Percentiles rank a stretch among this genome's conserved stretches.
These are phyloP conservation scores for Cyathus striatus DNA, from an alignment of 768 basidiomycete species.

Conservation along the genomic window DNA sequence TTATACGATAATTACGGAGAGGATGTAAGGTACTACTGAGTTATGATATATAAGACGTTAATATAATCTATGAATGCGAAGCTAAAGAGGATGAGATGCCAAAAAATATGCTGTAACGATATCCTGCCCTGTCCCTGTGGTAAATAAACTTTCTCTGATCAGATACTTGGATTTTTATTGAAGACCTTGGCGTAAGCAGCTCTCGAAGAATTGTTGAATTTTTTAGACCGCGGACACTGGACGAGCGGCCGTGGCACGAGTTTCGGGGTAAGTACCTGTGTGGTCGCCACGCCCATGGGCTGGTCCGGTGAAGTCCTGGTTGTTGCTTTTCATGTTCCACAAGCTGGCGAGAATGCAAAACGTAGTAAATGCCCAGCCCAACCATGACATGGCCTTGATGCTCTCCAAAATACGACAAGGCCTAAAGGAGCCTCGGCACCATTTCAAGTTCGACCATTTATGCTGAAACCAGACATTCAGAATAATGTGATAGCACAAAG, in stretches of 20 bases:
- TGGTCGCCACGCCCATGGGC: slow-evolving; percentile 11
- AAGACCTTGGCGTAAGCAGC: too few species aligned
- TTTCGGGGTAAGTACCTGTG: slow-evolving; percentile 12
- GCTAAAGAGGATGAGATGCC: too few species aligned
- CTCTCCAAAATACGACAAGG: slow-evolving; percentile 58
- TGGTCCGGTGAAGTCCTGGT: slow-evolving; percentile 8
- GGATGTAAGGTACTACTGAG: too few species aligned
- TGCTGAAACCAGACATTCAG: slow-evolving; percentile 32
- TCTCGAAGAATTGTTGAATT: too few species aligned
- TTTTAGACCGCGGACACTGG: not conserved
- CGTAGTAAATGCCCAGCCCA: slow-evolving; percentile 49
- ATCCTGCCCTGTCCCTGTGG: too few species aligned
- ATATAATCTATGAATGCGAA: too few species aligned
- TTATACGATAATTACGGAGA: too few species aligned
- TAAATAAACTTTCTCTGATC: too few species aligned
- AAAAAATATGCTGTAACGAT: too few species aligned
- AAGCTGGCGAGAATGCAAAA: slow-evolving; percentile 42
- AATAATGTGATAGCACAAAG: not conserved
- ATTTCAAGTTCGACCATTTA: slow-evolving; percentile 50
- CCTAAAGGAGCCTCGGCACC: slow-evolving; percentile 42
- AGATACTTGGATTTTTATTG: too few species aligned
- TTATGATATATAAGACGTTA: too few species aligned
- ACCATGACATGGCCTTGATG: slow-evolving; percentile 66
- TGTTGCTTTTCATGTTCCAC: slow-evolving; percentile 13
- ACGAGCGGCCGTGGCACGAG: slow-evolving; percentile 4